Conservation (phyloP, 371 early-diverging fungal species). For the Vairimorpha ceranae region DNA sequence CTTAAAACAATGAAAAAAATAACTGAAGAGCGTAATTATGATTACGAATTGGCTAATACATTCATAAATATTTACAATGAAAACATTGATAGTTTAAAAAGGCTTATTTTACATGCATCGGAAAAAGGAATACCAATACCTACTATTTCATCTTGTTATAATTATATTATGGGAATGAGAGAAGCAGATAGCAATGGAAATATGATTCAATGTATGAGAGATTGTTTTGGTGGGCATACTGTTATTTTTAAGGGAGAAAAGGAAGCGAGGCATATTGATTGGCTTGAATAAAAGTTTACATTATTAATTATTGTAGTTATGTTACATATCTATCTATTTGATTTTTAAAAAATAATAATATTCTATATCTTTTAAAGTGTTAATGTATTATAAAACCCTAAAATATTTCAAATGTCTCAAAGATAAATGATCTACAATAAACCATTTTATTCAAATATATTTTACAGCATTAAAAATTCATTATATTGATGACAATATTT, state of each 20-base stretch:
- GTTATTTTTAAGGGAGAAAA: slow-evolving; percentile 39
- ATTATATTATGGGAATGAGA: slow-evolving; percentile 78
- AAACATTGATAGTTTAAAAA: slow-evolving; percentile 78
- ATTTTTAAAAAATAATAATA: too few species aligned
- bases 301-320: neutral
- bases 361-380: too few species aligned
- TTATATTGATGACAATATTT: too few species aligned
- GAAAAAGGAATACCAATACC: slow-evolving; percentile 80
- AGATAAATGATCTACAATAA: too few species aligned
- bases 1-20: slow-evolving; percentile 29
- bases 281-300: slow-evolving; percentile 27
- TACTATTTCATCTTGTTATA: slow-evolving; percentile 76
- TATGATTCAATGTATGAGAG: slow-evolving; percentile 87
- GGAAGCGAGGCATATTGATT: slow-evolving; percentile 48
- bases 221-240: slow-evolving; percentile 94
- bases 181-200: slow-evolving; percentile 78
- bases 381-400: too few species aligned
- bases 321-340: too few species aligned
- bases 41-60: slow-evolving; percentile 27
- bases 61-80: slow-evolving; percentile 61
- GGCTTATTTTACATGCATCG: slow-evolving; percentile 73
- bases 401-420: too few species aligned
- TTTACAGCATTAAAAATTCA: too few species aligned
- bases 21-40: neutral
- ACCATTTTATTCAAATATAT: too few species aligned